A percentile compares a stretch with the other conserved stretches of the same genome.
Evolutionary conservation across 176 grass and related monocot species (phyloP).

Genomic region (Musa schizocarpa): DNA sequence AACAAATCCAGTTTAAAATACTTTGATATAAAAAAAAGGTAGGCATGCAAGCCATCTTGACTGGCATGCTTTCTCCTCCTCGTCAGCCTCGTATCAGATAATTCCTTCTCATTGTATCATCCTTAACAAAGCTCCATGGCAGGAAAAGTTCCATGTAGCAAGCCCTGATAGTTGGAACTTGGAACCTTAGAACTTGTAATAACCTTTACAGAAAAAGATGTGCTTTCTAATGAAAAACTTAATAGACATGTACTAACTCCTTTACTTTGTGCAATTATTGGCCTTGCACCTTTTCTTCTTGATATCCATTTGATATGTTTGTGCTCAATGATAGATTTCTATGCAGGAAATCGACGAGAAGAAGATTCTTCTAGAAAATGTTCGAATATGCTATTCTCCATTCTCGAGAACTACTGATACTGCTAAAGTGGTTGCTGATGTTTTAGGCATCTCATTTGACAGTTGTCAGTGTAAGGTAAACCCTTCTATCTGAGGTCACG

Average conservation of each 20-base stretch:
- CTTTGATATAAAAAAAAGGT: no score
- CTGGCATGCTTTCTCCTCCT: no score
- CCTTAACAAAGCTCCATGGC: background rate
- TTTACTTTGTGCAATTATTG: background rate
- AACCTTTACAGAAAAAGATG: background rate
- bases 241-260: background rate
- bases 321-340: background rate
- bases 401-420: slow-evolving; percentile 70
- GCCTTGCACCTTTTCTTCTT: background rate
- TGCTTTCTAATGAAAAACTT: background rate
- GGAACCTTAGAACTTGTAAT: background rate
- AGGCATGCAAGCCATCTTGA: no score
- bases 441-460: slow-evolving; percentile 59
- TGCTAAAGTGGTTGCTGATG: slow-evolving; percentile 45
- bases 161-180: background rate
- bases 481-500: background rate
- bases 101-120: background rate
- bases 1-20: no score
- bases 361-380: slow-evolving; percentile 30
- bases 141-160: background rate
- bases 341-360: slow-evolving; percentile 56
- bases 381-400: slow-evolving; percentile 68
- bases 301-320: background rate
- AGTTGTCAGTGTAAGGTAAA: slow-evolving; percentile 47
- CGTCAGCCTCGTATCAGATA: no score